Evolutionary conservation across 306 rosid genomes (phyloP), one percentile per base, ranked within the genome.

Genomic region (Castanospermum australe): DNA sequence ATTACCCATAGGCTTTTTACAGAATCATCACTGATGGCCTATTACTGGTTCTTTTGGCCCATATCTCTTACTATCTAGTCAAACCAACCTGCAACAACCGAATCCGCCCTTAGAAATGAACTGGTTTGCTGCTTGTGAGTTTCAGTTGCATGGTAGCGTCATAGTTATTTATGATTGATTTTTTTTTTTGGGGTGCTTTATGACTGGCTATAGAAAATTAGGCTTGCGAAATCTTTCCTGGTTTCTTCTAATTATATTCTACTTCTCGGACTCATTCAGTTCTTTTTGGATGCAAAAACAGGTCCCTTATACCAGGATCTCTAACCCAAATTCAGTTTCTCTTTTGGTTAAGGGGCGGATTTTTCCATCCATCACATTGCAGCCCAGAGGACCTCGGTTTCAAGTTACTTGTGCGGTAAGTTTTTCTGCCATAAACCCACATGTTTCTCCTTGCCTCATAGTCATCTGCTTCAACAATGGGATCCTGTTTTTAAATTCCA

Each of bases 331-430:
- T 15, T 89, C 91, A 8, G 87, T 92, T 81, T 92, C 93, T 20
- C 84, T 90, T 73, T 86, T 91, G 75, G 72, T 86, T 5, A 89
- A 70, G 30, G 88, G 89, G 44, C 82, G 80, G 7, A 75, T 72
- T 22, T 92, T 92, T 80, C 89, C 93, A 55, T 85, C 91, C 42
- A 67, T 86, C 38, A 61, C 84, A 70, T 60, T 76, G 75, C 88
- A 81, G 77, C 83, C 84, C 38, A 76, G 81, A 59, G 81, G 41
- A 44, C 74, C 82, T 54, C 75, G 84, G 69, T 82, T 90, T 64
- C 94, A 63, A 67, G 85, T 94, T 78, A 62, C 83, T 39, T 89
- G 98, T 18, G 85, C 90, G 21, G 98, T 92, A 83, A 83, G 96
- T 77, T 73, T 83, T 82, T n/a, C 18, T 48, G 39, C 5, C 38